Percentiles rank a stretch among this genome's conserved stretches.
Evolutionary conservation across 768 basidiomycete species (phyloP).

Genomic region (Tricholomella constricta): DNA sequence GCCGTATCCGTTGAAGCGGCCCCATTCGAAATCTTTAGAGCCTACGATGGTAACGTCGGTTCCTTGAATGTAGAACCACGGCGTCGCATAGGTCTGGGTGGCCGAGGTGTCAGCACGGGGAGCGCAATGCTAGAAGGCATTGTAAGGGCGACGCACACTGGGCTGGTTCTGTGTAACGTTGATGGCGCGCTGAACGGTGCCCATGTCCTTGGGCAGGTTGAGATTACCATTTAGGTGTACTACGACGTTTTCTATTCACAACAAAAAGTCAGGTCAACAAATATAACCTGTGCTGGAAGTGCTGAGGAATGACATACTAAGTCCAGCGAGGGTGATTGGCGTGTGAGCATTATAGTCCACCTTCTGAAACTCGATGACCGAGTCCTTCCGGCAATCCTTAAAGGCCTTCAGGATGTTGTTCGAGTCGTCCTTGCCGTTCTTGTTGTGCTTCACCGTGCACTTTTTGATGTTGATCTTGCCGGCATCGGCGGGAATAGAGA

Average conservation of each 20-base stretch:
- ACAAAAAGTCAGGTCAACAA: not conserved
- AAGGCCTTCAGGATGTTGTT: conserved; percentile 36
- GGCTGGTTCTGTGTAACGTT: conserved; percentile 39
- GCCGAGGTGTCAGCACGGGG: too few relatives aligned
- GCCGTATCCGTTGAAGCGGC: conserved; percentile 48
- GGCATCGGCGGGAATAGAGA: not conserved
- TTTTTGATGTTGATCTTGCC: conserved; percentile 14
- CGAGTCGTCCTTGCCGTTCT: conserved; percentile 35
- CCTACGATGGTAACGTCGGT: conserved; percentile 42
- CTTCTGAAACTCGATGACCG: conserved; percentile 34
- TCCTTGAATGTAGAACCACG: conserved; percentile 49
- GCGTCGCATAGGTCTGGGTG: conserved; percentile 39
- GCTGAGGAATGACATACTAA: too few relatives aligned
- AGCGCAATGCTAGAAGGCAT: too few relatives aligned
- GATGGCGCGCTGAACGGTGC: conserved; percentile 41
- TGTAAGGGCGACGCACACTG: conserved; percentile 35
- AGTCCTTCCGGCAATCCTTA: conserved; percentile 34
- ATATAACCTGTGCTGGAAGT: too few relatives aligned
- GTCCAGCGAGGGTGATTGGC: conserved; percentile 33
- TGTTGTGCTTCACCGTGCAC: conserved; percentile 30
- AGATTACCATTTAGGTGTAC: conserved; percentile 45
- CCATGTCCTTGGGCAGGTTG: conserved; percentile 44
- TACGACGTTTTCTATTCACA: conserved; percentile 38
- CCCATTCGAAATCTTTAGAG: conserved; percentile 39
- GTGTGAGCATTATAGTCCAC: conserved; percentile 40